Percentiles rank a stretch among this genome's conserved stretches.
These are phyloP conservation scores for Aspergillus conjunctus DNA, from an alignment of 495 filamentous ascomycete genomes.

Conservation along the genomic window DNA sequence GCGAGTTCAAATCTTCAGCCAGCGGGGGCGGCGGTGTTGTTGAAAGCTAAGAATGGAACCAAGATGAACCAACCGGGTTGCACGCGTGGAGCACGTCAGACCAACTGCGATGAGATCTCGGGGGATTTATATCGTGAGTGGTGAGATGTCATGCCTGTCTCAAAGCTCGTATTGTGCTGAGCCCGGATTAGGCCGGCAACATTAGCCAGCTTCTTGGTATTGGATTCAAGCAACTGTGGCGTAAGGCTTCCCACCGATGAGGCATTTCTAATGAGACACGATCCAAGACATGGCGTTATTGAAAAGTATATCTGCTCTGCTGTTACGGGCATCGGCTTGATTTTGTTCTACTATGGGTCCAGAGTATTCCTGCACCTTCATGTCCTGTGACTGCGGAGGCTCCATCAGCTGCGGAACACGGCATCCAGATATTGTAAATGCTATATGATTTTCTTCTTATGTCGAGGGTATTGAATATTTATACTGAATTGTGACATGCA, in stretches of 20 bases:
- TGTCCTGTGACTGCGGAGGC: not conserved
- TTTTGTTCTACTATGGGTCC: not conserved
- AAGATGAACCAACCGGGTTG: too few species aligned
- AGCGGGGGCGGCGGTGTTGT: too few species aligned
- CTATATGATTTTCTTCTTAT: too few species aligned
- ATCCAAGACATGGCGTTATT: not conserved
- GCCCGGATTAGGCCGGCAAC: not conserved
- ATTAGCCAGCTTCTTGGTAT: not conserved
- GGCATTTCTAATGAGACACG: not conserved
- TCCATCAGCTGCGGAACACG: not conserved
- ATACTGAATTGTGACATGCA: too few species aligned
- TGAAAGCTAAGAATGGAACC: too few species aligned
- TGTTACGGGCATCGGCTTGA: not conserved
- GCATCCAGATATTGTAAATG: too few species aligned
- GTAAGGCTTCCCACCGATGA: not conserved
- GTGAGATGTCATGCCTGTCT: too few species aligned
- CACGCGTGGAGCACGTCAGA: too few species aligned
- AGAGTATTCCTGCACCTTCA: not conserved
- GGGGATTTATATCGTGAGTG: not conserved
- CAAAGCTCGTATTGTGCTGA: not conserved
- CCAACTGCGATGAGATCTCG: not conserved
- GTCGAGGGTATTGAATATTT: too few species aligned
- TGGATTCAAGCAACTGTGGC: not conserved
- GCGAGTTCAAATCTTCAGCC: too few species aligned
- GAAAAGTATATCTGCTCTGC: too few species aligned